Evolutionary conservation across 2,329 filamentous ascomycete genomes (phyloP), one percentile per base, ranked within the genome.

Genomic region (Aspergillus clavatus): DNA sequence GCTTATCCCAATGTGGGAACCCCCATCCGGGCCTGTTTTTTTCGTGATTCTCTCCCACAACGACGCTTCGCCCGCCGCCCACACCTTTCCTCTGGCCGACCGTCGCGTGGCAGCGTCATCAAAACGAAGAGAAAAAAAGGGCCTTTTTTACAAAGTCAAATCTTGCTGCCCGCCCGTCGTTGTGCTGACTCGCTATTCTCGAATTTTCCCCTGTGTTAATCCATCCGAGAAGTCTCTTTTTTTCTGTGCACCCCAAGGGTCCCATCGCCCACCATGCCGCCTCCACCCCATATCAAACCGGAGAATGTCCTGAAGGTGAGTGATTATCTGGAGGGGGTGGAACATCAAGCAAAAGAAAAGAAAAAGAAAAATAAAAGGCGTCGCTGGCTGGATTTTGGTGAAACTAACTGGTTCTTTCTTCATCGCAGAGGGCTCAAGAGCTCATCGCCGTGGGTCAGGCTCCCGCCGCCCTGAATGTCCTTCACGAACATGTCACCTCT

Each of bases 401-500:
- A 28, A 14, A 27, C 36, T 49, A 22, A 42, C 53, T 42, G 29
- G 43, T 52, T 38, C 60, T 54, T 47, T 45, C 45, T 36, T 35
- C 36, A 47, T 39, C 61, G 54, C 54, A 83, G 83, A 84, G 93
- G 72, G 93, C 93, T 54, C 86, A 97, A 74, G 93, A 98, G 79
- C 88, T 98, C 74, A 96, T 97, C 76, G 93, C 89, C 67, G 93
- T 98, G 66, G 86, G 87, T 70, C 93, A 98, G 81, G 80, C 87
- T 60, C 82, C 87, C 62, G 91, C 93, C 65, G 93, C 93, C 68
- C 79, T 98, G 69, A 89, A 85, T 65, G 84, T 97, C 65, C 86
- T 98, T 53, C 93, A 97, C 78, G 93, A 98, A 80, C 93, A 98
- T 83, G 89, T 97, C 77, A 95, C 89, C 62, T 96, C 89, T 57